phyloP scores from a whole-genome alignment of 2,329 filamentous ascomycete genomes.

The Neofusicoccum sp. region DNA sequence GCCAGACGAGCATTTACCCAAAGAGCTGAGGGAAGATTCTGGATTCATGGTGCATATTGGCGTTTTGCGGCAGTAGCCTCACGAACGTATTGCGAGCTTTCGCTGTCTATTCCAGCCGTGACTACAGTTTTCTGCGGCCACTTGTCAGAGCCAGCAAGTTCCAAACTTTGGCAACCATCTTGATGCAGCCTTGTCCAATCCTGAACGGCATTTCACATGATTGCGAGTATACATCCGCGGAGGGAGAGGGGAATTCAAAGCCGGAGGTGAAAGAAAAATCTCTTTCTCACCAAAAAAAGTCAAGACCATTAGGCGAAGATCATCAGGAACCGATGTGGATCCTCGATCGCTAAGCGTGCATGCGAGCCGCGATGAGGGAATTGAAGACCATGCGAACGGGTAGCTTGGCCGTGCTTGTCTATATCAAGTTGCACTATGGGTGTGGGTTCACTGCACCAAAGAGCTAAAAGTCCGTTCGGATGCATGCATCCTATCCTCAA shows the following conservation, averaged over 20 bases:
- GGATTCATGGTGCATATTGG: conserved; percentile 85
- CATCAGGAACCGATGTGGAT: conserved; percentile 12
- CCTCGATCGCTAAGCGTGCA: conserved; percentile 5
- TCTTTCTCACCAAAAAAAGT: background rate
- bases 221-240: too few species aligned
- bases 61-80: conserved; percentile 18
- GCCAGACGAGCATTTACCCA: conserved; percentile 60
- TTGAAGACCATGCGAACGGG: background rate
- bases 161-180: background rate
- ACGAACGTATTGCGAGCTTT: too few species aligned
- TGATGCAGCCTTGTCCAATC: background rate
- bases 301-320: background rate
- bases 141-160: too few species aligned
- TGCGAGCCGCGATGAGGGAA: background rate
- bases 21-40: conserved; percentile 59
- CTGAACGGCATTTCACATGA: background rate
- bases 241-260: too few species aligned
- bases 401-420: background rate
- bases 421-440: background rate
- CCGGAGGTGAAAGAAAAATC: background rate
- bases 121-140: too few species aligned
- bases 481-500: background rate
- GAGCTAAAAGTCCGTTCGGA: background rate
- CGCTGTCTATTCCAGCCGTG: too few species aligned
- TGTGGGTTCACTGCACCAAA: background rate